Evolutionary conservation across 345 rosid species (phyloP), one percentile per base, ranked within the genome.

Genomic region (Anacardium occidentale): DNA sequence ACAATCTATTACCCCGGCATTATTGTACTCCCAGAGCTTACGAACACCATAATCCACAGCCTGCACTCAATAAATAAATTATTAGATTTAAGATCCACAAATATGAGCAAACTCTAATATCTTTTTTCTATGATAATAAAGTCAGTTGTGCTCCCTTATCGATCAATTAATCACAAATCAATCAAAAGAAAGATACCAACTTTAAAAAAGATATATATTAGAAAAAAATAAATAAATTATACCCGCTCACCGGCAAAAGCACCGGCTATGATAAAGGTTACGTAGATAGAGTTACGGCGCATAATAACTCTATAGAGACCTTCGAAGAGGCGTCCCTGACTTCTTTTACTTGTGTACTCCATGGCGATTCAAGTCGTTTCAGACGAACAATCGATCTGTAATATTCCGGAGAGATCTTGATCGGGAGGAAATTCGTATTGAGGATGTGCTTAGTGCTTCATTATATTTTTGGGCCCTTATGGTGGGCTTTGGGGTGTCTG

Each of bases 31-130:
- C 98, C 97, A 96, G 12, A 96, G 56, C 84, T 86, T 96, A 50
- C 78, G 90, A 78, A 93, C 93, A 81, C 98, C 97, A 73, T 96
- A 96, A 87, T 96, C 99, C 64, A 91, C 98, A 74, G 90, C 99
- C 98, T 96, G 90, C 86, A 84, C 20, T 52, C 22, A 66, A 11
- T 17, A 5, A 68, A 51, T 57, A 8, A 37, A 60, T 75, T 51
- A 45, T 10, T 5, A 68, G 54, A 21, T 52, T n/a, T 42, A 67
- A 58, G 21, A 56, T 22, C 37, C 7, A 69, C 3, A 17, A 25
- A 14, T 26, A 40, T 22, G 51, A 21, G 20, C 5, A 20, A 57
- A 42, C 10, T 0, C 12, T 0, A 54, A 55, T 7, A 2, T 13
- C 14, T 37, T 37, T 29, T 13, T 54, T 21, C 42, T 5, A 37